Evolutionary conservation across 202 grass and related monocot species (phyloP).

Genomic region (Setaria viridis): DNA sequence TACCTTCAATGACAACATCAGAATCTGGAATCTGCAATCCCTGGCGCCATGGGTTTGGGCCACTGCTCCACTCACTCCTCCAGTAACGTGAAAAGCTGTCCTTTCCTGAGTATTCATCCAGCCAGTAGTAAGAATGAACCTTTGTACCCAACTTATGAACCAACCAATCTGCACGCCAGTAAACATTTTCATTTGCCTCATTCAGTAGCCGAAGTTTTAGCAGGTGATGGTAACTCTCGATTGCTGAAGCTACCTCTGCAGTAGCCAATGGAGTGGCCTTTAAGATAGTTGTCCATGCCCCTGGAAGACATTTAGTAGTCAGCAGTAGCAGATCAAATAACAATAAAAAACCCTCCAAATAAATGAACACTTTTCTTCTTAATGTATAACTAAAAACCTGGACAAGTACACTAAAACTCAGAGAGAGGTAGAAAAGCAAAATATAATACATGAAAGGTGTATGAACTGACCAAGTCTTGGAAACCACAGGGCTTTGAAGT

Average conservation of each 20-base stretch:
- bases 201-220: conserved; percentile 91
- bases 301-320: conserved; percentile 56
- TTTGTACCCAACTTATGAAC: conserved; percentile 85
- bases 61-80: conserved; percentile 89
- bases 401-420: conserved; percentile 24
- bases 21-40: conserved; percentile 72
- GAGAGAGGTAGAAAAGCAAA: conserved; percentile 38
- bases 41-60: conserved; percentile 64
- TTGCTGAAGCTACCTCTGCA: conserved; percentile 76
- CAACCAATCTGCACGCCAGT: conserved; percentile 86
- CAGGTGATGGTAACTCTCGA: conserved; percentile 89
- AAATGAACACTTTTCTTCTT: neutral
- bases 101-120: conserved; percentile 88
- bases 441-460: conserved; percentile 23
- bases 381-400: neutral
- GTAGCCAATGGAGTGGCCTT: conserved; percentile 72
- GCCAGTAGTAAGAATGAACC: conserved; percentile 97
- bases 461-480: conserved; percentile 87
- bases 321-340: conserved; percentile 22
- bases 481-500: conserved; percentile 89
- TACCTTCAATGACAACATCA: conserved; percentile 69
- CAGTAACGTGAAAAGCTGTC: conserved; percentile 86
- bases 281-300: conserved; percentile 67
- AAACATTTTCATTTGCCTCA: conserved; percentile 65
- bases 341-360: conserved; percentile 1